phyloP scores from a whole-genome alignment of 225 moss, liverwort and hornwort species.

The Physcomitrellopsis africana region DNA sequence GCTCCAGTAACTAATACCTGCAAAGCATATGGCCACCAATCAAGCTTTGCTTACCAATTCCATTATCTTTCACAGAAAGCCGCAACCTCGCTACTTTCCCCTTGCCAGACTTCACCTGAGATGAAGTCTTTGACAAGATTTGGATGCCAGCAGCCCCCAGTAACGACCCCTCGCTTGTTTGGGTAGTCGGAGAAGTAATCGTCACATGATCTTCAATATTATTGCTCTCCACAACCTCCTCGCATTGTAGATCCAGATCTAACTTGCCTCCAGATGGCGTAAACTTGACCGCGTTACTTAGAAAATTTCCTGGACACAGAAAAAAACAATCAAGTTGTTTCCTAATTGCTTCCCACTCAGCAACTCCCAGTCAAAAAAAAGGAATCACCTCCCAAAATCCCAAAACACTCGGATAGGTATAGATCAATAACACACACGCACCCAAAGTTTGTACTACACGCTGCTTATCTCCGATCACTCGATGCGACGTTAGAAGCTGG shows the following conservation, averaged over 20 bases:
- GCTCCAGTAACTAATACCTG: background rate
- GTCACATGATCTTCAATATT: constrained; percentile 17
- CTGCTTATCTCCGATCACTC: constrained; percentile 78
- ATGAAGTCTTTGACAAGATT: constrained; percentile 43
- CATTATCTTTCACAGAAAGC: constrained; percentile 76
- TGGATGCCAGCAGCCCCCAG: constrained; percentile 39
- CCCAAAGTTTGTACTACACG: constrained; percentile 79
- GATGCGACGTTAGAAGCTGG: constrained; percentile 51
- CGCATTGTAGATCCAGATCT: constrained; percentile 64
- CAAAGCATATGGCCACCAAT: background rate
- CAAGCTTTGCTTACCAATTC: constrained; percentile 51
- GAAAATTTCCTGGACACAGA: constrained; percentile 60
- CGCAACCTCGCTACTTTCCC: constrained; percentile 68
- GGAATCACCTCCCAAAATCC: background rate
- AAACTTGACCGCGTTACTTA: constrained; percentile 81
- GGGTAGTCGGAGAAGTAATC: constrained; percentile 11
- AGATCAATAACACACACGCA: constrained; percentile 20
- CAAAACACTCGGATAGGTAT: no score
- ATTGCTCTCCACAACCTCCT: constrained; percentile 57
- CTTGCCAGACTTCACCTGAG: constrained; percentile 38
- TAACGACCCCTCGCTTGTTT: constrained; percentile 43
- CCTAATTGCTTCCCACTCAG: background rate
- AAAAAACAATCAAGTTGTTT: background rate
- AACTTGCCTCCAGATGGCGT: constrained; percentile 70
- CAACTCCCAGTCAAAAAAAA: background rate